Base-by-base conservation (phyloP, 805 yeast genomes). In the Wickerhamiella bombiphila region DNA sequence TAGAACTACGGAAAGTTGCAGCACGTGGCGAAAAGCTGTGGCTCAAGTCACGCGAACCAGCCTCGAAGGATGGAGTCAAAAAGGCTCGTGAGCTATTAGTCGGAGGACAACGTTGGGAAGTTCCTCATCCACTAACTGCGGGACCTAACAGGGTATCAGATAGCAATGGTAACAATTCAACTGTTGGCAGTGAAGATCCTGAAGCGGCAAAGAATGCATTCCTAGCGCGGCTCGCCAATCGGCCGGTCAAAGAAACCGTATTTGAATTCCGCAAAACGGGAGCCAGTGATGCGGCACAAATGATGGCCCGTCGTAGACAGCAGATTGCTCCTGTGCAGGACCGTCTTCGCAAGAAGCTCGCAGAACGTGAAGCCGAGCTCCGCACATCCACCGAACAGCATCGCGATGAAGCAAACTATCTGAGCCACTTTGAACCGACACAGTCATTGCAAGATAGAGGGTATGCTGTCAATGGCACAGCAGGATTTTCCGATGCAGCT, bases 321-420 rank as follows among this genome's bases (percentile, higher is more conserved):
- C 95, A 86, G 55, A 67, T 88, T 40, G 94, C 93, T 0, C 93
- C 93, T 8, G 73, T 86, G 36, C 94, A 86, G 57, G 66, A 75
- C 48, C 70, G 76, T 48, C 85, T 93, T 0, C 65, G 64, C 43
- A 93, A 85, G 55, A 68, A 76, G 50, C 66, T 66, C 49, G 45
- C 39, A 11, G 44, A 47, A 7, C 59, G 80, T 31, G 88, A 80
- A 51, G 81, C 80, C 50, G 93, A 83, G 50, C 63, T 78, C 15
- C 53, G 45, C 15, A 45, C 36, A 4, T 42, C 38, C 7, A 40
- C 58, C 42, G 42, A 30, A 26, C 21, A 40, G 13, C 40, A 36
- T 20, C 38, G 37, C 16, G 48, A 38, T 8, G 52, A 43, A 3
- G 22, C 36, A 34, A 80, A 71, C 56, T 91, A 76, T 62, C 65